A percentile compares a stretch with the other conserved stretches of the same genome.
These are phyloP conservation scores for Ananas comosus DNA, from an alignment of 176 grass and related monocot genomes.

Conservation along the genomic window DNA sequence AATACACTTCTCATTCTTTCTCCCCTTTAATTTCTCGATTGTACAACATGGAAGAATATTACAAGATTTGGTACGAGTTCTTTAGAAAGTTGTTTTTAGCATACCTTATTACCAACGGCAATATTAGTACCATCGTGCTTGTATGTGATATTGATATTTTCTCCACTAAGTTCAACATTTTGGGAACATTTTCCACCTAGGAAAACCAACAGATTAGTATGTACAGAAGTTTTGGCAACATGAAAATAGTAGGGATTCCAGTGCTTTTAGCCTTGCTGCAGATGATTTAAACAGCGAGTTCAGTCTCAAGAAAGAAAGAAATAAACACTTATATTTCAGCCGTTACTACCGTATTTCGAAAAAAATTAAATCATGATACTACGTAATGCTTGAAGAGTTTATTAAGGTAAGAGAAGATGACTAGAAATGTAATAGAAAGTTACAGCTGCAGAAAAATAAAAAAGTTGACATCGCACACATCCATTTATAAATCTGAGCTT, in stretches of 20 bases:
- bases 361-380: too few species aligned
- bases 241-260: not conserved
- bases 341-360: not conserved
- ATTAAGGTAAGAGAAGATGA: too few species aligned
- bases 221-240: slow-evolving; percentile 9
- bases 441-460: not conserved
- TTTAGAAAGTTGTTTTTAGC: not conserved
- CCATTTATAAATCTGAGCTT: not conserved
- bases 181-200: slow-evolving; percentile 87
- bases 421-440: not conserved
- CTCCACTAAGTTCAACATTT: slow-evolving; percentile 88
- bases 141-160: slow-evolving; percentile 99
- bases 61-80: not conserved
- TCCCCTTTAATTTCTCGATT: not conserved
- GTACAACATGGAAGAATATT: not conserved
- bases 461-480: not conserved
- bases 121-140: slow-evolving; percentile 88
- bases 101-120: slow-evolving; percentile 99
- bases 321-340: not conserved
- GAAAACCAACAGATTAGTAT: slow-evolving; percentile 24
- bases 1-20: not conserved
- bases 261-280: not conserved
- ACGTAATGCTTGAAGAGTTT: too few species aligned
- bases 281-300: not conserved
- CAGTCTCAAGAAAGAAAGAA: not conserved